These are phyloP conservation scores for Chlorella sp. DNA, from an alignment of 139 green algal genomes.

Conservation along the genomic window DNA sequence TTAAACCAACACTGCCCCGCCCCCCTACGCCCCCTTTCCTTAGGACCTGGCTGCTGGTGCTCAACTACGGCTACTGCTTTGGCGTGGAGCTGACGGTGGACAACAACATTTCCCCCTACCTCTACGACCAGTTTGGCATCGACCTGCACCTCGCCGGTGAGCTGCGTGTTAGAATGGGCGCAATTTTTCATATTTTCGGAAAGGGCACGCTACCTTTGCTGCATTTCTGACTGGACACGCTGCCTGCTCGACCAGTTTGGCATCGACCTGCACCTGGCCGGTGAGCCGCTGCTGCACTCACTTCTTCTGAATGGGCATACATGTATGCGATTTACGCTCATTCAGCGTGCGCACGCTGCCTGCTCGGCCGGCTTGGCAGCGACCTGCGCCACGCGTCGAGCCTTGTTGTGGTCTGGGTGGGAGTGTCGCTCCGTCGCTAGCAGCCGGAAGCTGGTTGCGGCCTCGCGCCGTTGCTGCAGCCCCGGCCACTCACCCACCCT, in stretches of 20 bases:
- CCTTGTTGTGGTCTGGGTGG: too few relatives aligned
- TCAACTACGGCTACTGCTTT: constrained; percentile 79
- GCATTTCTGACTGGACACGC: too few relatives aligned
- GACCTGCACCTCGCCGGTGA: constrained; percentile 48
- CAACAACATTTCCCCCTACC: constrained; percentile 78
- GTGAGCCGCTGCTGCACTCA: too few relatives aligned
- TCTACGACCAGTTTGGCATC: constrained; percentile 64
- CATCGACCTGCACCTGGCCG: constrained; percentile 55
- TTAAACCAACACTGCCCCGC: neutral
- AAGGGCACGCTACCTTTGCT: too few relatives aligned
- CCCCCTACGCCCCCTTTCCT: neutral
- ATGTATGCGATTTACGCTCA: too few relatives aligned
- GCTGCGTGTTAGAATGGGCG: too few relatives aligned
- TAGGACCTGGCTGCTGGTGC: constrained; percentile 59
- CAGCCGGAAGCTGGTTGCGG: neutral
- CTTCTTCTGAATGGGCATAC: too few relatives aligned
- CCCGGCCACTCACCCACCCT: neutral
- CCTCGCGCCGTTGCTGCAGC: neutral
- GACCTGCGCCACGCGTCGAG: constrained; percentile 57
- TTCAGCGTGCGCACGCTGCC: too few relatives aligned
- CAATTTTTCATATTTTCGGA: too few relatives aligned
- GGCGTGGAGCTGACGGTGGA: constrained; percentile 83
- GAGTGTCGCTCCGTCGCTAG: too few relatives aligned
- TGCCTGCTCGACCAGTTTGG: constrained; percentile 49
- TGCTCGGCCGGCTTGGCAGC: constrained; percentile 51